Percentiles rank a stretch among this genome's conserved stretches.
Evolutionary conservation across 345 rosid genomes (phyloP).

Genomic region (Salix koriyanagi): DNA sequence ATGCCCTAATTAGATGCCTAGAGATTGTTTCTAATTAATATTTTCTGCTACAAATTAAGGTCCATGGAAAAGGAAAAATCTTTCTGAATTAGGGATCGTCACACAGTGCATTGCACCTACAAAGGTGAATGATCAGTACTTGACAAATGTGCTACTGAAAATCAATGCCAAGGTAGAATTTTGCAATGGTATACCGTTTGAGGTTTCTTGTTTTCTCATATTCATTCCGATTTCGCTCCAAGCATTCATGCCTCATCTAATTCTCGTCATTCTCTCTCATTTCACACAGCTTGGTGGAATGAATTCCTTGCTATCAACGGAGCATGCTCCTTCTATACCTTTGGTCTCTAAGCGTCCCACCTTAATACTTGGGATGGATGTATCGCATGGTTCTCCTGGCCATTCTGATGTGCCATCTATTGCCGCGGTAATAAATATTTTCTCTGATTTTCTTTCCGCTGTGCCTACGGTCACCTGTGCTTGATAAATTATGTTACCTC

Average conservation of each 20-base stretch:
- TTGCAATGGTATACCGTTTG: not conserved
- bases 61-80: conserved; percentile 77
- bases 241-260: no score
- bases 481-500: not conserved
- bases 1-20: no score
- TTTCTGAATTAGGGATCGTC: conserved; percentile 64
- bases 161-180: conserved; percentile 74
- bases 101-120: conserved; percentile 78
- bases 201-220: not conserved
- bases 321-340: conserved; percentile 57
- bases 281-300: conserved; percentile 72
- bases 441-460: not conserved
- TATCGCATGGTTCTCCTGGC: conserved; percentile 79
- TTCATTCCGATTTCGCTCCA: not conserved
- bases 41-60: conserved; percentile 29
- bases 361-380: conserved; percentile 43
- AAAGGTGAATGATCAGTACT: conserved; percentile 69
- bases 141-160: conserved; percentile 73
- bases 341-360: conserved; percentile 59
- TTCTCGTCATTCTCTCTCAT: not conserved
- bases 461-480: no score
- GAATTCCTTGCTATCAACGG: conserved; percentile 60
- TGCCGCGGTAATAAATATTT: conserved; percentile 57
- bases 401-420: conserved; percentile 73
- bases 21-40: not conserved